Conservation (phyloP, 371 early-diverging fungal genomes). For the Paraphysoderma sedebokerense region DNA sequence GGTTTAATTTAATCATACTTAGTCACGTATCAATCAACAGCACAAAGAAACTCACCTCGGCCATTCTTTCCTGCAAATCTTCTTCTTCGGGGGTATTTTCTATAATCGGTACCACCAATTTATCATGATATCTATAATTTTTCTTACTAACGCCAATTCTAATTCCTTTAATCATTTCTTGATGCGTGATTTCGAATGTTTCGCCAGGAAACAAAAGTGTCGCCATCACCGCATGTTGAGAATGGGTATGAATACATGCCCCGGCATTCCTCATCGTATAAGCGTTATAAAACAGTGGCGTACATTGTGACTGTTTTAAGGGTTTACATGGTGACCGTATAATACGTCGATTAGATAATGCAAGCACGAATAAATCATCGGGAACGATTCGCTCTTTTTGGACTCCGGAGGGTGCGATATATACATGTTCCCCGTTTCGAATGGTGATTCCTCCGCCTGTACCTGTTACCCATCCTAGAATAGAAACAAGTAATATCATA, state of each 20-base stretch:
- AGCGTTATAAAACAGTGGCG: slow-evolving; percentile 86
- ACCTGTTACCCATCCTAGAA: not conserved
- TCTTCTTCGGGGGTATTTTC: slow-evolving; percentile 93
- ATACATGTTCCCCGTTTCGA: slow-evolving; percentile 51
- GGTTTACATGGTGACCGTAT: slow-evolving; percentile 38
- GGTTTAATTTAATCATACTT: too few species aligned
- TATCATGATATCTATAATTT: slow-evolving; percentile 57
- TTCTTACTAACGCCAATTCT: slow-evolving; percentile 43
- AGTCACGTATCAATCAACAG: too few species aligned
- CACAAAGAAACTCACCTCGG: slow-evolving; percentile 27
- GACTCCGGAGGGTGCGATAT: slow-evolving; percentile 86
- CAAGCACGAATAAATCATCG: slow-evolving; percentile 67
- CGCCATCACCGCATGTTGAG: slow-evolving; percentile 85
- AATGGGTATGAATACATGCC: slow-evolving; percentile 93
- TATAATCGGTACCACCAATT: slow-evolving; percentile 81
- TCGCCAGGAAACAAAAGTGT: slow-evolving; percentile 57
- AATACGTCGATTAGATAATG: slow-evolving; percentile 32
- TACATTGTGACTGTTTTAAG: slow-evolving; percentile 56
- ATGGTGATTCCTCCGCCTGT: slow-evolving; percentile 74
- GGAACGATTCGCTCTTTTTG: slow-evolving; percentile 88
- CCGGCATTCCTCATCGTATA: slow-evolving; percentile 77
- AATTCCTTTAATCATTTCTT: slow-evolving; percentile 98
- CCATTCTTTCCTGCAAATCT: slow-evolving; percentile 79
- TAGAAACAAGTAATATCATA: not conserved
- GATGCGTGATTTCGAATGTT: slow-evolving; percentile 73